Evolutionary conservation across 352 stramenopile genomes (phyloP), one percentile per base, ranked within the genome.

Genomic region (Pythium myriotylum): DNA sequence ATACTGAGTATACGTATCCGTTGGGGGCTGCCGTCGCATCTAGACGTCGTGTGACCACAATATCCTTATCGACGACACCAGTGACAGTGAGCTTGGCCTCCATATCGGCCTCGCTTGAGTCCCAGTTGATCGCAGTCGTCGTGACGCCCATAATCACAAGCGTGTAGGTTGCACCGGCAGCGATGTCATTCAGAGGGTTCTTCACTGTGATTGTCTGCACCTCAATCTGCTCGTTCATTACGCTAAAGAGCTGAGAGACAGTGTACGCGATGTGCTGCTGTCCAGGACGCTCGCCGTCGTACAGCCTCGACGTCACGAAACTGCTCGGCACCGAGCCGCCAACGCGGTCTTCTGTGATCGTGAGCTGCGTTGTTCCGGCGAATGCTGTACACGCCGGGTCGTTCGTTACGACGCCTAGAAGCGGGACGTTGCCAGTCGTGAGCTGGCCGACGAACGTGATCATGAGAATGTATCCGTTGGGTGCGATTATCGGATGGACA

Each of bases 1-100:
- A 94, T 27, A 94, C 72, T 2, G 65, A 86, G 65, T 92, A 94
- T 5, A 92, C 67, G 23, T 66, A 93, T 0, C 84, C 80, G 22
- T 88, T 77, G 2, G 81, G 70, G 2, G 80, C 80, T 1, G 73
- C 26, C 0, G 61, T 64, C 7, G 67, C 46, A 43, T 92, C 75
- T 0, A 53, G 65, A 1, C 79, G 72, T 20, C 79, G 73, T 6
- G 83, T 86, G 0, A 91, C 85, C 0, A 85, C 52, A 35, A 94
- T 72, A 19, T 85, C 76, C 0, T 64, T 72, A 37, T 54, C 35
- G 6, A 33, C 42, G 0, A 79, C 49, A 0, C 57, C 52, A 16
- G 19, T 52, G 0, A 59, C 33, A 5, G 46, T 52, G 14, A 92
- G 68, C 3, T 62, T 71, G 1, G 43, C 40, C 29, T 90, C 73